Evolutionary conservation across 441 rosid genomes (phyloP).

Genomic region (Eutrema salsugineum): DNA sequence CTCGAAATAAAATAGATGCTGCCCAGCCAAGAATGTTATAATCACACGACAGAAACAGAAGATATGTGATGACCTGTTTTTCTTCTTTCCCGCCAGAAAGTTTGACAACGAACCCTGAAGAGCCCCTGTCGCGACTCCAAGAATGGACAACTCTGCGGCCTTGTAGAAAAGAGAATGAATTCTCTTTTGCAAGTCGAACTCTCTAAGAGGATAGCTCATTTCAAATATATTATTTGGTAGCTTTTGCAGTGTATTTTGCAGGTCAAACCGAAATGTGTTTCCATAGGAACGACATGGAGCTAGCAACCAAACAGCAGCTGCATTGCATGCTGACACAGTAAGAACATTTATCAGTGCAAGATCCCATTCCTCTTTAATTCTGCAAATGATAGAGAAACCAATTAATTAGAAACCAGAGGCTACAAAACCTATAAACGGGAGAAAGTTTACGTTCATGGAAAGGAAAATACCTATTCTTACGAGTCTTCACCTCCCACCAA

Average conservation of each 20-base stretch:
- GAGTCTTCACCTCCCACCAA: slow-evolving; percentile 91
- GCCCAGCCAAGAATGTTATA: neutral
- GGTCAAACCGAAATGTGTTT: slow-evolving; percentile 81
- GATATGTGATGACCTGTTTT: slow-evolving; percentile 57
- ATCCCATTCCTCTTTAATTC: slow-evolving; percentile 95
- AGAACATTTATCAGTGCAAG: slow-evolving; percentile 90
- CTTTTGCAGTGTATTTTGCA: slow-evolving; percentile 94
- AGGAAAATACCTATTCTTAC: slow-evolving; percentile 68
- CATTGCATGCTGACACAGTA: slow-evolving; percentile 84
- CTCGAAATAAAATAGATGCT: neutral
- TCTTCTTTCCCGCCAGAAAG: slow-evolving; percentile 61
- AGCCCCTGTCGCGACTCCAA: slow-evolving; percentile 80
- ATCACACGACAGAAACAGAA: neutral
- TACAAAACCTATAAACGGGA: neutral
- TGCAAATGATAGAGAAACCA: slow-evolving; percentile 29
- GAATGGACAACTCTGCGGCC: slow-evolving; percentile 83
- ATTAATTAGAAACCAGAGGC: slow-evolving; percentile 15
- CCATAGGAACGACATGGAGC: slow-evolving; percentile 98
- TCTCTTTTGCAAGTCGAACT: slow-evolving; percentile 86
- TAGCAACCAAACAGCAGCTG: slow-evolving; percentile 82
- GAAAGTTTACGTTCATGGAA: neutral
- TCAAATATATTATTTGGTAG: slow-evolving; percentile 95
- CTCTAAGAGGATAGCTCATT: slow-evolving; percentile 85
- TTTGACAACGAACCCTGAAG: slow-evolving; percentile 82
- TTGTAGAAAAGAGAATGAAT: slow-evolving; percentile 77